Base-by-base conservation (phyloP, 306 rosid genomes). In the Rosa persica region DNA sequence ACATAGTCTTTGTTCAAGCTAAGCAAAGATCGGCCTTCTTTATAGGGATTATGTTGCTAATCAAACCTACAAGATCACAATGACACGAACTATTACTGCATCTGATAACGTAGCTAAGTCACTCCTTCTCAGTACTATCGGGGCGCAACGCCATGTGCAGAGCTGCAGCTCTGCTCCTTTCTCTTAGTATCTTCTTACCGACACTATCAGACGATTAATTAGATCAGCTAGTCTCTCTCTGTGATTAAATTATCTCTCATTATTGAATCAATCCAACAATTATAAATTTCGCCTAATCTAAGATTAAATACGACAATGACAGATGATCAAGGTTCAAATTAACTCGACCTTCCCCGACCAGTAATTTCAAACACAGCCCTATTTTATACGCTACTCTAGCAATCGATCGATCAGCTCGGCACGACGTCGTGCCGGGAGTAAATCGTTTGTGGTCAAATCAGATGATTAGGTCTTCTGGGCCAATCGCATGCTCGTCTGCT, bases 351-450 rank as follows among this genome's bases (percentile, higher is more conserved):
- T 58, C 30, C 9, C 34, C 67, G 15, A 25, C 22, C 30, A 10
- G 44, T 75, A 43, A 60, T 44, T 44, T 44, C 0, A 67, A 15
- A 51, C 47, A 7, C 27, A 36, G 20, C 23, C 40, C 43, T 2
- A 23, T 4, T 27, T 2, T 0, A 57, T 46, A 74, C 48, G 54
- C 52, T 49, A 20, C 64, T 72, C 20, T 52, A 47, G 52, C 42
- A 15, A 25, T 30, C 36, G 36, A 30, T 30, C 36, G 36, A 30
- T 4, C 6, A 16, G 47, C 5, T 23, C 48, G n/a, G 44, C 23
- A 27, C 70, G 78, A 60, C 78, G 78, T 76, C 79, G 79, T 76
- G 61, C 47, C 11, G 44, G 51, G 67, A 55, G 73, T 42, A 22
- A 73, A 17, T 30, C 36, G 2, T 30, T 30, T 30, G 36, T 43